Evolutionary conservation across 495 filamentous ascomycete genomes (phyloP).

Genomic region (Penicillium dipodomyicola): DNA sequence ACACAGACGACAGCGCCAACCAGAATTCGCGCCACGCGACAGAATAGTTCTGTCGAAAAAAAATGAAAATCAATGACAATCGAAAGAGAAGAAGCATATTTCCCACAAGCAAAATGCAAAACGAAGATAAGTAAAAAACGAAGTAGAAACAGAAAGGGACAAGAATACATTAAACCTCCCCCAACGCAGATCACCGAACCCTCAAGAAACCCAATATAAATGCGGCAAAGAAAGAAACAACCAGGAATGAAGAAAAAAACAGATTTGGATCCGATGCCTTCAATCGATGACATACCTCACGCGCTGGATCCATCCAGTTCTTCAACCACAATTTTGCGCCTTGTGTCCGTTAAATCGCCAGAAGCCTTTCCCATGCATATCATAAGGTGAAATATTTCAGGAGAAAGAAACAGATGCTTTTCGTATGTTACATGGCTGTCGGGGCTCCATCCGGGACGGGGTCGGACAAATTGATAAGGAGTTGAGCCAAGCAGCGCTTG

Average conservation of each 20-base stretch:
- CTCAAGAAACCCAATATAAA: conserved; percentile 27
- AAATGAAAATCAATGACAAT: conserved; percentile 11
- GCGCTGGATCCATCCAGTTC: conserved; percentile 17
- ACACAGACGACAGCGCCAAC: conserved; percentile 41
- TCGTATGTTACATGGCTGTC: conserved; percentile 49
- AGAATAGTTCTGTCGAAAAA: conserved; percentile 16
- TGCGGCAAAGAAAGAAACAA: conserved; percentile 23
- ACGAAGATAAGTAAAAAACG: conserved; percentile 13
- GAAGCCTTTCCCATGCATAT: conserved; percentile 52
- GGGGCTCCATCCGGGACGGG: conserved; percentile 68
- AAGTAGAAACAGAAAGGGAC: conserved; percentile 23
- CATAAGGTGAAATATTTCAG: conserved; percentile 44
- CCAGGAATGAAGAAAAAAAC: conserved; percentile 30
- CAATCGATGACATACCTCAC: conserved; percentile 21
- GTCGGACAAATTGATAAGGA: conserved; percentile 95
- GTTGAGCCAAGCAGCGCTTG: conserved; percentile 94
- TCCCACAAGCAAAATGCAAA: conserved; percentile 30
- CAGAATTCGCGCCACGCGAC: conserved; percentile 42
- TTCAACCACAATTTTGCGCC: conserved; percentile 41
- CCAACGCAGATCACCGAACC: conserved; percentile 32
- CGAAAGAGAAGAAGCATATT: conserved; percentile 15
- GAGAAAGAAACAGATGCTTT: conserved; percentile 40
- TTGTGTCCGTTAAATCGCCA: conserved; percentile 48
- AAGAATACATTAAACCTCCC: conserved; percentile 35
- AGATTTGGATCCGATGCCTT: conserved; percentile 19